A percentile compares a stretch with the other conserved stretches of the same genome.
Evolutionary conservation across 1,284 basidiomycete genomes (phyloP).

Genomic region (Mycosarcoma maydis): DNA sequence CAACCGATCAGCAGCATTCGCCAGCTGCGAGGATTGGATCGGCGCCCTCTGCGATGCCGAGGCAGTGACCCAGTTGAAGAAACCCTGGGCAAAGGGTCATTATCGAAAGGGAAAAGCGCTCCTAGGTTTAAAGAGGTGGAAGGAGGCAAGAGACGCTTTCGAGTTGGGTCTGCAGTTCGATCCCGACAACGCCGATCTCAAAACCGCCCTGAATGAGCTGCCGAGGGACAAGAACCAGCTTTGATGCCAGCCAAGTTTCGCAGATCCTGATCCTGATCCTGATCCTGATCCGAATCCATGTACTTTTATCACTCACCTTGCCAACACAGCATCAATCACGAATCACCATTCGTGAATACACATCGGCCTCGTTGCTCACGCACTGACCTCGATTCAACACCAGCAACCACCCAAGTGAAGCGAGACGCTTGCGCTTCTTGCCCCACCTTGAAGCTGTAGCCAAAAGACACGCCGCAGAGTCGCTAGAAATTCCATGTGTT

Average conservation of each 20-base stretch:
- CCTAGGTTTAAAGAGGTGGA: conserved; percentile 75
- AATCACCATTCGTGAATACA: too few species aligned
- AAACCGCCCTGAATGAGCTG: conserved; percentile 25
- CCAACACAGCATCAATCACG: too few species aligned
- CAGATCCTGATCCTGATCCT: background rate
- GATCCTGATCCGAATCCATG: background rate
- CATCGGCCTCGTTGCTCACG: too few species aligned
- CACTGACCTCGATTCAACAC: too few species aligned
- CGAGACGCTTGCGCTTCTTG: too few species aligned
- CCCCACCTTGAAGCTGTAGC: too few species aligned
- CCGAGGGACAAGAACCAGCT: conserved; percentile 38
- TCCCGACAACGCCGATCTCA: conserved; percentile 73
- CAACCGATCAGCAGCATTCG: conserved; percentile 88
- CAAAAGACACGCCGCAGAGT: too few species aligned
- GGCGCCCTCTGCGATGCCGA: conserved; percentile 90
- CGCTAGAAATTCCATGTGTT: too few species aligned
- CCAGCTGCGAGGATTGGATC: conserved; percentile 79
- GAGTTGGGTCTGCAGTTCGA: conserved; percentile 88
- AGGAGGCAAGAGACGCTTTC: conserved; percentile 84
- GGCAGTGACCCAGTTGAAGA: conserved; percentile 82
- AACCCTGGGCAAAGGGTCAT: conserved; percentile 93
- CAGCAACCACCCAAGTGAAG: too few species aligned
- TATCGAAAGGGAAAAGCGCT: conserved; percentile 91
- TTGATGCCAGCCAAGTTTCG: background rate
- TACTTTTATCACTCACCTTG: too few species aligned